These are phyloP conservation scores for Coffea eugenioides DNA, from an alignment of 257 asterid genomes.

Conservation along the genomic window DNA sequence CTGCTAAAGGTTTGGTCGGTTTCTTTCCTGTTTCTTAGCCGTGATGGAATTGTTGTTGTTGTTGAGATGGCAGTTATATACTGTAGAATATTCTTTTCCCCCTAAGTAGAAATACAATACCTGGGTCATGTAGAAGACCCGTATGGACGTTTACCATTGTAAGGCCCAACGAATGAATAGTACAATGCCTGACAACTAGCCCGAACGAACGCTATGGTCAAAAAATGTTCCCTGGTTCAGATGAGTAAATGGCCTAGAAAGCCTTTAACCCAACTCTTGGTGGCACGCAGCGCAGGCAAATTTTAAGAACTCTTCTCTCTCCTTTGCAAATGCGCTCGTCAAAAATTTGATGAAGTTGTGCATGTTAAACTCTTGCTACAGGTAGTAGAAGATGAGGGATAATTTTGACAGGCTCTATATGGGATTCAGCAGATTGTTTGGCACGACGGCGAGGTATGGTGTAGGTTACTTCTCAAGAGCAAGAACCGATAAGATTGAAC, in stretches of 20 bases:
- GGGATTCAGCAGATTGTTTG: slow-evolving; percentile 39
- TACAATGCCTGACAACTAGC: neutral
- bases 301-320: neutral
- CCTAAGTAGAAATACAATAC: too few relatives aligned
- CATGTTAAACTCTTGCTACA: slow-evolving; percentile 19
- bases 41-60: neutral
- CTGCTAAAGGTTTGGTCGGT: neutral
- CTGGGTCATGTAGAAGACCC: neutral
- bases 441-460: slow-evolving; percentile 23
- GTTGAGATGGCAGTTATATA: neutral
- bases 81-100: too few relatives aligned
- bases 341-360: neutral
- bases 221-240: too few relatives aligned
- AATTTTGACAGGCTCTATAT: slow-evolving; percentile 37
- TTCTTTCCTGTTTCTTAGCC: neutral
- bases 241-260: neutral
- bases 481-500: slow-evolving; percentile 22
- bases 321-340: neutral
- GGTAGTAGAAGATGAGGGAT: slow-evolving; percentile 47
- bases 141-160: too few relatives aligned
- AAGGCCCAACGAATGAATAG: neutral
- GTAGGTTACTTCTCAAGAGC: slow-evolving; percentile 10
- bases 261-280: neutral
- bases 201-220: neutral
- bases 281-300: neutral